Conservation (phyloP, 2,329 filamentous ascomycete species). For the Teratosphaeria epicoccoides region DNA sequence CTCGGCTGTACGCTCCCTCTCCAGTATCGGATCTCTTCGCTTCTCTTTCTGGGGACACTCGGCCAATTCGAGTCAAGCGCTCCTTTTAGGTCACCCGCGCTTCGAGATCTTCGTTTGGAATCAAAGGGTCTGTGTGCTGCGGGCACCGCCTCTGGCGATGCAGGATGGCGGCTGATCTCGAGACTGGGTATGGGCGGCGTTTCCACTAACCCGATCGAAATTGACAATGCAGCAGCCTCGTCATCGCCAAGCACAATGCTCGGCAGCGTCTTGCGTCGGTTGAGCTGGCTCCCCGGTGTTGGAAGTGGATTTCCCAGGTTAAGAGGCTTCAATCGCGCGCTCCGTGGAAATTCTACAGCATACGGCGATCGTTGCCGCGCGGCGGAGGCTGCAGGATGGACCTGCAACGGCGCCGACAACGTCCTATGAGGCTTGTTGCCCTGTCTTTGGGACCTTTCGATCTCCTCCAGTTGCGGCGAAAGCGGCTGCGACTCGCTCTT, state of each 20-base stretch:
- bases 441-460: neutral
- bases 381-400: slow-evolving; percentile 5
- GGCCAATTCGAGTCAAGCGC: slow-evolving; percentile 6
- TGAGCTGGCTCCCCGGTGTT: slow-evolving; percentile 15
- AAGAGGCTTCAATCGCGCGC: slow-evolving; percentile 26
- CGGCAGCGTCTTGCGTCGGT: slow-evolving; percentile 24
- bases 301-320: slow-evolving; percentile 25
- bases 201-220: slow-evolving; percentile 1
- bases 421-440: slow-evolving; percentile 5
- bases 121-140: slow-evolving; percentile 8
- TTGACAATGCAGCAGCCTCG: slow-evolving; percentile 12
- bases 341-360: slow-evolving; percentile 28
- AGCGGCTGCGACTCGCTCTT: slow-evolving; percentile 20
- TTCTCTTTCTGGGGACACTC: slow-evolving; percentile 21
- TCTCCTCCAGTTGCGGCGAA: slow-evolving; percentile 6
- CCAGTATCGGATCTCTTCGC: slow-evolving; percentile 28
- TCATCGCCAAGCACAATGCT: slow-evolving; percentile 19
- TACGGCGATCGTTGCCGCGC: slow-evolving; percentile 21
- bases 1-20: slow-evolving; percentile 23
- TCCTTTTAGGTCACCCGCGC: slow-evolving; percentile 22
- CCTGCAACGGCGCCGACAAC: slow-evolving; percentile 15
- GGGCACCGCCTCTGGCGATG: slow-evolving; percentile 5
- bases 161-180: slow-evolving; percentile 6
- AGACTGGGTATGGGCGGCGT: slow-evolving; percentile 1
- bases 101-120: slow-evolving; percentile 25